Base-by-base conservation (phyloP, 306 rosid species). In the Senna tora region DNA sequence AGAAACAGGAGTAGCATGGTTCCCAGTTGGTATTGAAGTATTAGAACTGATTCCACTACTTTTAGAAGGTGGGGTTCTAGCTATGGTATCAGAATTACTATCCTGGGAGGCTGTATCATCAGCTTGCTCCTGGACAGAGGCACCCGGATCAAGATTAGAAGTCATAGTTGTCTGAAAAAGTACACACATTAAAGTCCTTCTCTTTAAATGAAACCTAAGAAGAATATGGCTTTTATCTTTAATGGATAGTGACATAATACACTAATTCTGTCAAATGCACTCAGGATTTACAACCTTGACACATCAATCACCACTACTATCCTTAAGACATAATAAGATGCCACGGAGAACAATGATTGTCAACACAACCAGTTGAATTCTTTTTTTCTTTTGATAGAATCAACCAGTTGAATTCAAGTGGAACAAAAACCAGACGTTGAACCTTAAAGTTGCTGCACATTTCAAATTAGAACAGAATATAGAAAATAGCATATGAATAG, bases 101-200 rank as follows among this genome's bases (percentile, higher is more conserved):
- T 91, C 97, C 75, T 77, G 90, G 68, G 90, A 86, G 65, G 85
- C 78, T 34, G 86, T 47, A 57, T 88, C 95, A 66, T 91, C 97
- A 76, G 82, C 83, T 62, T 85, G 88, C 70, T 91, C 97, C 79
- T 78, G 89, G 6, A 86, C 74, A 79, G 80, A 75, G 62, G 79
- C 71, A 79, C 56, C 73, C 64, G 30, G 84, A 68, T 83, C 47
- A 36, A n/a, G 59, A 75, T 58, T 78, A 74, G 86, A 70, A 41
- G 73, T 71, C 41, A 22, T 73, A 38, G 74, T 45, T 30, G 63
- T 77, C 86, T 74, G 67, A 52, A 7, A 73, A 68, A 41, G 16
- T 9, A 80, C 53, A 21, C 61, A 71, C 46, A 43, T 36, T 17
- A 54, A 61, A 50, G 25, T 61, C 41, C 16, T 49, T 41, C 52